These are phyloP conservation scores for Fusarium staphyleae DNA, from an alignment of 2,329 filamentous ascomycete genomes.

Conservation along the genomic window DNA sequence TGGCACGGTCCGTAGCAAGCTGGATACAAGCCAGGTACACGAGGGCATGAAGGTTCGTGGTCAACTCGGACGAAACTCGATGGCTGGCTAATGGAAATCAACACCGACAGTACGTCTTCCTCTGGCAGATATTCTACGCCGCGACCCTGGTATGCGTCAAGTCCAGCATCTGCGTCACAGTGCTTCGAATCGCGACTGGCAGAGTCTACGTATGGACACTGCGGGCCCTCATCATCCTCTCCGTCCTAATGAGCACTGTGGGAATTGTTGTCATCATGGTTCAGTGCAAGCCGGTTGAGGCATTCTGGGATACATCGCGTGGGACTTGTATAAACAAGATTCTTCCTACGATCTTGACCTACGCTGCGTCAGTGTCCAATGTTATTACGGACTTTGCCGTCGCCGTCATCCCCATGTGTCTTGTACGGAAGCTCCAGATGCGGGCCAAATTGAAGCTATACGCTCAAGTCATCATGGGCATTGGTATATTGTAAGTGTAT, in stretches of 20 bases:
- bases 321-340: slow-evolving; percentile 11
- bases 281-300: slow-evolving; percentile 6
- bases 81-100: too few relatives aligned
- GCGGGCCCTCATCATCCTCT: neutral
- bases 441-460: slow-evolving; percentile 4
- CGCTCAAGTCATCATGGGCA: slow-evolving; percentile 1
- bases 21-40: too few relatives aligned
- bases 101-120: neutral
- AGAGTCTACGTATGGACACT: neutral
- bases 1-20: too few relatives aligned
- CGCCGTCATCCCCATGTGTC: slow-evolving; percentile 4
- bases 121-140: slow-evolving; percentile 22
- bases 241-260: neutral
- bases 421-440: slow-evolving; percentile 17
- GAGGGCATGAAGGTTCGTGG: too few relatives aligned
- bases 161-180: slow-evolving; percentile 11
- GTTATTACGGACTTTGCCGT: slow-evolving; percentile 16
- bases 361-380: slow-evolving; percentile 12
- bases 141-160: slow-evolving; percentile 11
- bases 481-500: slow-evolving; percentile 11
- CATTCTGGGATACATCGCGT: slow-evolving; percentile 1
- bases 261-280: neutral
- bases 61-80: too few relatives aligned
- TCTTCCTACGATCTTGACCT: slow-evolving; percentile 8
- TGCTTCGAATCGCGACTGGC: slow-evolving; percentile 5